Conservation (phyloP, 352 stramenopile genomes). For the Blastocystis sp. region DNA sequence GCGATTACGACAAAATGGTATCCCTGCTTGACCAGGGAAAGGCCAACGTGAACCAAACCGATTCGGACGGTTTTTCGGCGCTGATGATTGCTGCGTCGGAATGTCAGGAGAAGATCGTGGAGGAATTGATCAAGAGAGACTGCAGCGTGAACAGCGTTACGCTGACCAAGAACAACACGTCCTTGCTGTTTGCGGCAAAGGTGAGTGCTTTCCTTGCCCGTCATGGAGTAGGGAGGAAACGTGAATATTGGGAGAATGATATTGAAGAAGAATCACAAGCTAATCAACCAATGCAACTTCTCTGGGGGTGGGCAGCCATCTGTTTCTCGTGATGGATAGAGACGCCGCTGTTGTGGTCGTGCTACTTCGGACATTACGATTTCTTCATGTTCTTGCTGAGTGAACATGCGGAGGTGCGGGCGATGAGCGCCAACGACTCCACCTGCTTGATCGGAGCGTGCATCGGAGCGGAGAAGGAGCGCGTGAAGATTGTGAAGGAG, state of each 20-base stretch:
- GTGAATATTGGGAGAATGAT: slow-evolving; percentile 65
- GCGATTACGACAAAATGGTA: slow-evolving; percentile 54
- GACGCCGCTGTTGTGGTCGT: slow-evolving; percentile 43
- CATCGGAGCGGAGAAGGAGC: slow-evolving; percentile 8
- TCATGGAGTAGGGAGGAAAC: slow-evolving; percentile 60
- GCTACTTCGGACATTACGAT: slow-evolving; percentile 62
- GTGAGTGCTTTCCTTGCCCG: not conserved
- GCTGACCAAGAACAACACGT: slow-evolving; percentile 57
- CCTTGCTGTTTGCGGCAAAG: slow-evolving; percentile 66
- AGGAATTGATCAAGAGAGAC: slow-evolving; percentile 63
- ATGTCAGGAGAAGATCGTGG: slow-evolving; percentile 58
- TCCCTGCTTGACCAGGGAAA: slow-evolving; percentile 38
- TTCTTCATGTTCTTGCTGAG: slow-evolving; percentile 63
- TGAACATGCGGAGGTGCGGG: slow-evolving; percentile 44
- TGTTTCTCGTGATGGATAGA: not conserved
- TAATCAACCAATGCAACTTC: slow-evolving; percentile 64
- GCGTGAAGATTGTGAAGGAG: slow-evolving; percentile 7
- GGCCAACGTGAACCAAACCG: slow-evolving; percentile 66
- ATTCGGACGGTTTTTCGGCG: slow-evolving; percentile 69
- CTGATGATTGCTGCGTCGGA: slow-evolving; percentile 69
- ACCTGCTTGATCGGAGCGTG: slow-evolving; percentile 63
- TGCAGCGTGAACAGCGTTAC: slow-evolving; percentile 63
- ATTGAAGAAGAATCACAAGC: slow-evolving; percentile 57
- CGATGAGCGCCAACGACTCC: slow-evolving; percentile 40
- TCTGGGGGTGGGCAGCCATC: not conserved